Base-by-base conservation (phyloP, 768 basidiomycete genomes). In the Amanita inopinata region DNA sequence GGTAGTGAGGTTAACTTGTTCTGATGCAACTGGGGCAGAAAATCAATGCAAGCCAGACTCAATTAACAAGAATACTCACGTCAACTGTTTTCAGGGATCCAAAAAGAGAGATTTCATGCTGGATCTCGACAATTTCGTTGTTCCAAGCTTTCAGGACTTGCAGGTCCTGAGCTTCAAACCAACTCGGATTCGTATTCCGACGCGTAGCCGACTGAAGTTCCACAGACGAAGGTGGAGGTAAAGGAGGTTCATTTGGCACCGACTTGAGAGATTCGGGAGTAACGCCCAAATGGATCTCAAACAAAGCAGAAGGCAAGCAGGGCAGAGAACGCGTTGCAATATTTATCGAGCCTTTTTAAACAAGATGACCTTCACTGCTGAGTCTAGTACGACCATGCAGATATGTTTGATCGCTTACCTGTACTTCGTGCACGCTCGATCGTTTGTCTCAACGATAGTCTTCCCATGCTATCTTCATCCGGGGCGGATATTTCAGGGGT, bases 131-230 rank as follows among this genome's bases (percentile, higher is more conserved):
- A 31, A 91, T 88, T 14, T 82, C 78, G 52, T 91, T 90, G 52
- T 78, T 82, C 74, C 81, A 82, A 11, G 78, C 78, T 55, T 87
- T 89, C 32, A 91, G 61, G 3, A 83, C 64, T 27, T 74, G 72
- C 15, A 91, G 61, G 59, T 91, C 87, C 54, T 83, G 80, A 1
- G 81, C 81, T 55, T 89, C 86, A 51, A 78, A 91, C 84, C 87
- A 87, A 1, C 82, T 68, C 9, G 82, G 76, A 15, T 61, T 63
- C 40, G 69, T 65, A 23, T 62, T 65, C 6, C 64, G 58, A 32
- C 62, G 65, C n/a, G 56, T 58, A 10, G 59, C 49, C 6, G 55
- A 48, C 33, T 56, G 54, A 22, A 56, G 49, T 31, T 65, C 62
- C 3, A 67, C 61, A 24, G 33, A 33, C 23, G 41, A 33, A 7